Conservation (phyloP, 352 stramenopile species). For the Globisporangium orthogonon region DNA sequence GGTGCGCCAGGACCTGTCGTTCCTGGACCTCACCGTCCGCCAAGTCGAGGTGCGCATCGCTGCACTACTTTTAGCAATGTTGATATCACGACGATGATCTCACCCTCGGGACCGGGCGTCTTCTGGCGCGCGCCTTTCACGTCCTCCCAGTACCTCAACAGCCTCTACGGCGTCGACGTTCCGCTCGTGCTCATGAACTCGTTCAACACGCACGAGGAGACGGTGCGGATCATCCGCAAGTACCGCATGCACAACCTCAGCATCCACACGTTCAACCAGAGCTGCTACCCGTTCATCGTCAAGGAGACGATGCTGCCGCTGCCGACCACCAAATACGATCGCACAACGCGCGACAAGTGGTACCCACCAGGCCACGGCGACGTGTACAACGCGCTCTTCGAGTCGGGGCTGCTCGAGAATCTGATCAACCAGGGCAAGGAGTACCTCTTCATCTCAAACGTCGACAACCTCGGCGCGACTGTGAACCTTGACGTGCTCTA, state of each 20-base stretch:
- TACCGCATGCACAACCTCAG: slow-evolving; percentile 95
- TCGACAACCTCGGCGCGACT: slow-evolving; percentile 98
- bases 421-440: slow-evolving; percentile 95
- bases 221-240: slow-evolving; percentile 95
- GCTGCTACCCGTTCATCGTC: slow-evolving; percentile 89
- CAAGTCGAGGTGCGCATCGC: slow-evolving; percentile 87
- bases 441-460: slow-evolving; percentile 99
- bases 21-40: slow-evolving; percentile 98
- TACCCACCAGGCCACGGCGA: slow-evolving; percentile 98
- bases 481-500: slow-evolving; percentile 97
- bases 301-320: slow-evolving; percentile 89
- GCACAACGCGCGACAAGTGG: slow-evolving; percentile 73
- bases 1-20: slow-evolving; percentile 91
- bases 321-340: slow-evolving; percentile 83
- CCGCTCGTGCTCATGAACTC: slow-evolving; percentile 99
- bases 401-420: slow-evolving; percentile 94
- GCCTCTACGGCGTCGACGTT: slow-evolving; percentile 92
- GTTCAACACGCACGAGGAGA: slow-evolving; percentile 99
- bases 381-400: slow-evolving; percentile 97
- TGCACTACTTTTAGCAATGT: not conserved
- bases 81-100: not conserved
- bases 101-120: not conserved
- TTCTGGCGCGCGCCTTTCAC: not conserved
- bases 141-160: slow-evolving; percentile 79
- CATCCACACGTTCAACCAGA: slow-evolving; percentile 94